A percentile compares a stretch with the other conserved stretches of the same genome.
Evolutionary conservation across 495 filamentous ascomycete species (phyloP).

Genomic region (Mycothermus thermophilus): DNA sequence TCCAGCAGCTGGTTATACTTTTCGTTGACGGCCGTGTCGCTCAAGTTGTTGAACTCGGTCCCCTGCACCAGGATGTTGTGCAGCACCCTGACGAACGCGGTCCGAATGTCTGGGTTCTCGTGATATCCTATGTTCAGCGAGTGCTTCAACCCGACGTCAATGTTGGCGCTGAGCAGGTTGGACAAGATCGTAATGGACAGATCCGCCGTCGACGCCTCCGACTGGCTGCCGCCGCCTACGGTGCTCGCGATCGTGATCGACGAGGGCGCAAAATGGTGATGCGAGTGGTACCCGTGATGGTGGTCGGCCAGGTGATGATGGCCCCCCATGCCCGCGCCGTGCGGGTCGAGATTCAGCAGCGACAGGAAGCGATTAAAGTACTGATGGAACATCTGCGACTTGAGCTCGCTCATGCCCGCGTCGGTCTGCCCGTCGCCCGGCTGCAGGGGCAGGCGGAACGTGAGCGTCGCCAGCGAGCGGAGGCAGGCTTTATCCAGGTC

Average conservation of each 20-base stretch:
- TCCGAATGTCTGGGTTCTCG: slow-evolving; percentile 50
- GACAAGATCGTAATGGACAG: slow-evolving; percentile 50
- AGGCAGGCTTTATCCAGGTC: slow-evolving; percentile 52
- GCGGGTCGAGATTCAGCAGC: slow-evolving; percentile 40
- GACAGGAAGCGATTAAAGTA: slow-evolving; percentile 53
- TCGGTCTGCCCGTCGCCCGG: slow-evolving; percentile 48
- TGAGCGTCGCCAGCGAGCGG: slow-evolving; percentile 44
- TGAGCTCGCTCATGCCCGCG: slow-evolving; percentile 47
- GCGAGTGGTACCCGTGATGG: neutral
- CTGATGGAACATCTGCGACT: slow-evolving; percentile 50
- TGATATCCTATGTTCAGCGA: slow-evolving; percentile 52
- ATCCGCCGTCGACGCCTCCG: slow-evolving; percentile 34
- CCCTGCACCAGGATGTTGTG: slow-evolving; percentile 54
- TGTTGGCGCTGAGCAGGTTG: slow-evolving; percentile 52
- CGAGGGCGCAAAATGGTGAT: slow-evolving; percentile 30
- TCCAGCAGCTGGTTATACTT: slow-evolving; percentile 50
- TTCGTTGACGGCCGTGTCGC: slow-evolving; percentile 48
- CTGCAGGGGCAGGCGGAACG: slow-evolving; percentile 48
- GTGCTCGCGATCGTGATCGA: slow-evolving; percentile 7
- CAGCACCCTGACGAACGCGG: slow-evolving; percentile 52
- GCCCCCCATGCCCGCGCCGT: slow-evolving; percentile 19
- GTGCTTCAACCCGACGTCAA: slow-evolving; percentile 54
- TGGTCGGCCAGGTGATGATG: neutral
- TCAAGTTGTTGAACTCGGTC: slow-evolving; percentile 51
- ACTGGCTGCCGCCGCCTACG: neutral